phyloP scores from a whole-genome alignment of 2,329 filamentous ascomycete species.

The Blastomyces percursus region DNA sequence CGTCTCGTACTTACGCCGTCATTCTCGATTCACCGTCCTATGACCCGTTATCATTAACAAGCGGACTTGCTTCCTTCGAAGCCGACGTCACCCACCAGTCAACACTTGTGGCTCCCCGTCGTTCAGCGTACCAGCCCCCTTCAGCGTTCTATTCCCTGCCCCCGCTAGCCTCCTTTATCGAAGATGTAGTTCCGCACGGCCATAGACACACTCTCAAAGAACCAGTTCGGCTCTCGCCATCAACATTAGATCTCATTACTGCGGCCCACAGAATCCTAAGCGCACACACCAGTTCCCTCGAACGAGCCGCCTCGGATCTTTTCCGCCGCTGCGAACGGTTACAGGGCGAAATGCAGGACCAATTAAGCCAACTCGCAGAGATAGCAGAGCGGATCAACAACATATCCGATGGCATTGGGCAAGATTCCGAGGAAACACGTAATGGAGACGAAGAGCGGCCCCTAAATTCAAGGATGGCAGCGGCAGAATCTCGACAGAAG shows the following conservation, averaged over 20 bases:
- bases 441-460: conserved; percentile 21
- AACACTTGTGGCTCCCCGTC: conserved; percentile 22
- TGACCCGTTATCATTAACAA: conserved; percentile 20
- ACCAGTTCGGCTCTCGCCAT: conserved; percentile 38
- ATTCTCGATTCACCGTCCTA: conserved; percentile 40
- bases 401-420: conserved; percentile 30
- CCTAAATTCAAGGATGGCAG: conserved; percentile 31
- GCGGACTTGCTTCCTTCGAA: conserved; percentile 21
- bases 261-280: conserved; percentile 38
- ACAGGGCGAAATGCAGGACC: conserved; percentile 37
- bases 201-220: conserved; percentile 34
- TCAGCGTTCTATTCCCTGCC: conserved; percentile 31
- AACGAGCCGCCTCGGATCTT: conserved; percentile 40
- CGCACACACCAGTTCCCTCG: conserved; percentile 36
- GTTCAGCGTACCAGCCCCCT: conserved; percentile 35
- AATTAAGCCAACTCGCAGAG: conserved; percentile 36
- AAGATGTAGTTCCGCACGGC: conserved; percentile 34
- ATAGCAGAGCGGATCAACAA: conserved; percentile 36
- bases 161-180: conserved; percentile 31
- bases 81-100: conserved; percentile 18
- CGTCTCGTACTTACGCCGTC: conserved; percentile 41
- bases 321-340: conserved; percentile 42
- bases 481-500: conserved; percentile 31
- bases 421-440: conserved; percentile 18
- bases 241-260: conserved; percentile 39